Evolutionary conservation across 2,329 filamentous ascomycete species (phyloP), one percentile per base, ranked within the genome.

Genomic region (Dactylellina cionopaga): DNA sequence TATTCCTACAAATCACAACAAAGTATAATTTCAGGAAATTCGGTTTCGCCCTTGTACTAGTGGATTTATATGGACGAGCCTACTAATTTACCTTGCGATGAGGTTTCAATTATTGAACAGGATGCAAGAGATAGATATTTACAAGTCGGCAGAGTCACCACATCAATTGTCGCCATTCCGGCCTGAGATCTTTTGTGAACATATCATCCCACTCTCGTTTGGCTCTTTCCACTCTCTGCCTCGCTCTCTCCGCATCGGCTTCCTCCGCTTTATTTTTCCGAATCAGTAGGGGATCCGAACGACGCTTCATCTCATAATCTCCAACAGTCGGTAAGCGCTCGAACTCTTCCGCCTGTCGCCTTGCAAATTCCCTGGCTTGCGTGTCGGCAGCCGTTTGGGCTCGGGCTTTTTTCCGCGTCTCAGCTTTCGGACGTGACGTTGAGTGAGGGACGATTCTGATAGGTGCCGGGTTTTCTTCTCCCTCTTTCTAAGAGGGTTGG

Each of bases 401-500:
- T 19, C 11, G 46, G 25, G 31, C 2, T 15, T 33, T n/a, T 10
- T 19, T 49, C 19, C 22, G 2, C 19, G 11, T 22, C 11, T 24
- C 41, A 6, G 55, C n/a, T 10, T 31, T 41, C 27, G 24, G n/a
- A 22, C 29, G 17, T 13, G 41, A 39, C 15, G 29, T 29, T 2
- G 39, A 52, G 27, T 9, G 44, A 17, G 49, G 39, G 25, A 19
- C 17, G 29, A 39, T 19, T 62, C 43, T 44, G 15, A 29, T 33
- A 49, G 25, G 43, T 39, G 31, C 41, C 31, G n/a, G 19, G 25
- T 64, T 62, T 13, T 44, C 9, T 7, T 24, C 25, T 13, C 52
- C 52, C 39, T 43, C 68, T 24, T 72, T 55, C 68, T 72, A 72
- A 22, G 68, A 72, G 29, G 68, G 13, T 17, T 72, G 68, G 46